Evolutionary conservation across 345 rosid species (phyloP).

Genomic region (Raphanus sativus): DNA sequence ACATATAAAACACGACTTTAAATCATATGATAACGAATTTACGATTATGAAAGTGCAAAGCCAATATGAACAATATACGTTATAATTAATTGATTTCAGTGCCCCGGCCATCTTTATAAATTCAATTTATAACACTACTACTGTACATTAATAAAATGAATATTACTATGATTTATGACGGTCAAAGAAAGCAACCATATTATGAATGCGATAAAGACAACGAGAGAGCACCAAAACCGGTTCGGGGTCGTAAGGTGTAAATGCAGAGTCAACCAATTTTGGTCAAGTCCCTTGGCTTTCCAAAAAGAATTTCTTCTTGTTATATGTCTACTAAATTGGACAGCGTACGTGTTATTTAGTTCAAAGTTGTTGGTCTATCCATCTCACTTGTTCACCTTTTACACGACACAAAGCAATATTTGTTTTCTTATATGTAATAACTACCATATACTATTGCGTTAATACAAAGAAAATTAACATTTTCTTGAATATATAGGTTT

Average conservation of each 20-base stretch:
- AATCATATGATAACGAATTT: background rate
- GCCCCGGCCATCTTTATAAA: slow-evolving; percentile 11
- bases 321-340: background rate
- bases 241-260: slow-evolving; percentile 22
- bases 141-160: background rate
- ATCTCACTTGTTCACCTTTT: slow-evolving; percentile 25
- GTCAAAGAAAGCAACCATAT: slow-evolving; percentile 41
- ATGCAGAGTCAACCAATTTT: slow-evolving; percentile 30
- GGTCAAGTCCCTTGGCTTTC: slow-evolving; percentile 34
- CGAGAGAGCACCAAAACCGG: slow-evolving; percentile 23
- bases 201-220: slow-evolving; percentile 1
- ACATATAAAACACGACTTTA: background rate
- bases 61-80: background rate
- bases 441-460: background rate
- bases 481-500: background rate
- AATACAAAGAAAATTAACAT: background rate
- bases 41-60: slow-evolving; percentile 22
- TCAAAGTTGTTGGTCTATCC: slow-evolving; percentile 9
- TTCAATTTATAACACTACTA: background rate
- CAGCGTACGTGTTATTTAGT: slow-evolving; percentile 8
- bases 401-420: slow-evolving; percentile 5
- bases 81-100: slow-evolving; percentile 1
- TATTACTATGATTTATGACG: background rate
- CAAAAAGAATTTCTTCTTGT: background rate
- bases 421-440: background rate